Evolutionary conservation across 805 yeast species (phyloP), one percentile per base, ranked within the genome.

Genomic region (Suhomyces xylopsoci): DNA sequence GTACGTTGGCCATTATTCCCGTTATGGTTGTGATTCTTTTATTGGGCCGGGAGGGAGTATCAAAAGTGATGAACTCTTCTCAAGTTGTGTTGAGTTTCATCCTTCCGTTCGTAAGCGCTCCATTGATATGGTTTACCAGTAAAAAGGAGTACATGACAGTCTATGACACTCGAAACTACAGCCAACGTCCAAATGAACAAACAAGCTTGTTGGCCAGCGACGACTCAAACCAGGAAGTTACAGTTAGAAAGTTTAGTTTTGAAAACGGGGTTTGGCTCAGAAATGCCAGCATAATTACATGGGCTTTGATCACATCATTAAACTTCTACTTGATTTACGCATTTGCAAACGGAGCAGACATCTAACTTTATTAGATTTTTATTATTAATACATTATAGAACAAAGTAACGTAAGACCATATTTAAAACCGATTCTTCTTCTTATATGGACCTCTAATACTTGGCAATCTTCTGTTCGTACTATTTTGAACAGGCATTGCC

Each of bases 41-140:
- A 10, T 58, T 74, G 42, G 80, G 80, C 2, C 65, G 78, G 28
- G 78, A 74, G 54, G 79, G 80, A 1, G 78, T 76, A 2, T 69
- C 78, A 7, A 71, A 69, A 45, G 71, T 76, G 53, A 73, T 76
- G 74, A 76, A 76, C 59, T 66, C 76, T 3, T 74, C 79, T 7
- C 80, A 76, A 54, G 80, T 76, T 20, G 72, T 73, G 1, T 62
- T 76, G 51, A 73, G 78, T 60, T 74, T 76, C 52, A 73, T 76
- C 32, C 64, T 76, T 22, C 80, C 80, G 0, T 61, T 74, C 15
- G 78, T 74, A 1, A 70, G 76, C 51, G 80, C 79, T 9, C 80
- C 80, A 8, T 69, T 76, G 56, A 76, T 76, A 47, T 76, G 71
- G 66, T 76, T 76, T 55, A 76, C 80, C 24, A 67, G 73, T 48